Evolutionary conservation across 2,329 filamentous ascomycete species (phyloP).

Genomic region (Penicillium sp.): DNA sequence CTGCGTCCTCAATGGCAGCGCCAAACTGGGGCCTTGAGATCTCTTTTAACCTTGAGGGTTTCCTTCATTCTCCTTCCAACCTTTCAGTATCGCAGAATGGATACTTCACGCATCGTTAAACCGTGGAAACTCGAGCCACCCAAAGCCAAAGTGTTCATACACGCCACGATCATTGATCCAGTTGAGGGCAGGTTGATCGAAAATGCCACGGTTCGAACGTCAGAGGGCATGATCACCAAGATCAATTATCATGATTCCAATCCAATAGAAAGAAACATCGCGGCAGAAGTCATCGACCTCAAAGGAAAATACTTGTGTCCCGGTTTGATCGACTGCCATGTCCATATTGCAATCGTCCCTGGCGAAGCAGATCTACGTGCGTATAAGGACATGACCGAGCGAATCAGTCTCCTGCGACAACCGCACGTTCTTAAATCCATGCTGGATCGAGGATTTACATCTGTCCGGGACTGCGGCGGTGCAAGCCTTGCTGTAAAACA

Average conservation of each 20-base stretch:
- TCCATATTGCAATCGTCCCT: too few relatives aligned
- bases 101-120: conserved; percentile 14
- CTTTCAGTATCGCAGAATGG: conserved; percentile 8
- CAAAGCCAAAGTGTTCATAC: conserved; percentile 8
- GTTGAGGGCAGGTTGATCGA: conserved; percentile 11
- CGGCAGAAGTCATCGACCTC: conserved; percentile 33
- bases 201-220: conserved; percentile 15
- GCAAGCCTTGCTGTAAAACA: too few relatives aligned
- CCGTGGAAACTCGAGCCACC: conserved; percentile 16
- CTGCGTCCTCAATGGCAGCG: too few relatives aligned
- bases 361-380: too few relatives aligned
- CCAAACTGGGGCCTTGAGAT: too few relatives aligned
- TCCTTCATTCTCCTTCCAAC: not conserved
- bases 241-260: conserved; percentile 4
- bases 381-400: too few relatives aligned
- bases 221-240: conserved; percentile 12
- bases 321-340: conserved; percentile 50
- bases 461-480: too few relatives aligned
- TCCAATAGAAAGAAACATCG: not conserved
- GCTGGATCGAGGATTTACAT: too few relatives aligned
- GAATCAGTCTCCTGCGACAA: too few relatives aligned
- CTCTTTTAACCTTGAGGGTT: too few relatives aligned
- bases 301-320: conserved; percentile 45
- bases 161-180: conserved; percentile 19
- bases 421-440: too few relatives aligned